Conservation (phyloP, 225 moss, liverwort and hornwort species). For the Sphagnum tenellum region DNA sequence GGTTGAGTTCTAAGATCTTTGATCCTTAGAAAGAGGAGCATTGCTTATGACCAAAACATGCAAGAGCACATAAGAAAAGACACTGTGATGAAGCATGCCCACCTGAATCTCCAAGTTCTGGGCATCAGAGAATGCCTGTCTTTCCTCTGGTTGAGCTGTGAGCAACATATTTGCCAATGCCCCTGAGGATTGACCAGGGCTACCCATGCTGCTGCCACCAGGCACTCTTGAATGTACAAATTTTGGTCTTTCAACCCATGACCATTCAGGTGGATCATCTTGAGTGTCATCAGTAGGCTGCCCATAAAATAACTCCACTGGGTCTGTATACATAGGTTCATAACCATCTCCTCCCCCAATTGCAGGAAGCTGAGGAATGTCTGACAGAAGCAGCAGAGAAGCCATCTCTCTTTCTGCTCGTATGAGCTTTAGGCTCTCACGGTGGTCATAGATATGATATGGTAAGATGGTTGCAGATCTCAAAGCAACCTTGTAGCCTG, state of each 20-base stretch:
- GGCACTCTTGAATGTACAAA: no score
- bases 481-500: slow-evolving; percentile 58
- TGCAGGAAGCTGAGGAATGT: slow-evolving; percentile 26
- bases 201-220: slow-evolving; percentile 17
- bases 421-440: slow-evolving; percentile 75
- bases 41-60: no score
- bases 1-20: no score
- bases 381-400: slow-evolving; percentile 22
- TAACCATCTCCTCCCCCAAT: slow-evolving; percentile 10
- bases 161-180: slow-evolving; percentile 61
- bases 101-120: slow-evolving; percentile 49
- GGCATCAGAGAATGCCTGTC: slow-evolving; percentile 26
- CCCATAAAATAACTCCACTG: slow-evolving; percentile 42
- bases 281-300: slow-evolving; percentile 28
- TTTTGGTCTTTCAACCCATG: slow-evolving; percentile 29
- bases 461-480: slow-evolving; percentile 74
- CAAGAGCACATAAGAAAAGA: no score
- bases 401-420: slow-evolving; percentile 59
- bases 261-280: slow-evolving; percentile 36
- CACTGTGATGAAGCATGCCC: background rate
- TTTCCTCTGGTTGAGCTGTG: slow-evolving; percentile 28
- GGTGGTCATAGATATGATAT: slow-evolving; percentile 85
- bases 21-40: no score
- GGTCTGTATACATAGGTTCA: slow-evolving; percentile 35
- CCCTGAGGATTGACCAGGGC: slow-evolving; percentile 20